A percentile compares a stretch with the other conserved stretches of the same genome.
phyloP scores from a whole-genome alignment of 2,329 filamentous ascomycete genomes.

The Fusarium praegraminearum region DNA sequence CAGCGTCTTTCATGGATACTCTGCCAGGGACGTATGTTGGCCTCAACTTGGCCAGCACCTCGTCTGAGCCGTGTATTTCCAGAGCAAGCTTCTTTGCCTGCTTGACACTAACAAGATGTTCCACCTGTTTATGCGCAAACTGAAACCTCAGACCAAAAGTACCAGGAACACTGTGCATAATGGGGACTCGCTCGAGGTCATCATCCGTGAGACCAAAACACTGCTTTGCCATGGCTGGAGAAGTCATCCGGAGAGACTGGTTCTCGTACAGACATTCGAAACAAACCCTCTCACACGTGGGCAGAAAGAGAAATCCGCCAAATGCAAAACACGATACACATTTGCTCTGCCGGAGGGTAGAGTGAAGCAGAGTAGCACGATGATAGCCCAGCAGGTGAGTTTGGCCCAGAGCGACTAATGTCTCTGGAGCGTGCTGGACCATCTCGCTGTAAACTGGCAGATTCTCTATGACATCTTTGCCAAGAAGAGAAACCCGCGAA shows the following conservation, averaged over 20 bases:
- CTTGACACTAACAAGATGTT: constrained; percentile 48
- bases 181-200: constrained; percentile 38
- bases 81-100: constrained; percentile 47
- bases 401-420: constrained; percentile 44
- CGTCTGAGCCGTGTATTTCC: constrained; percentile 43
- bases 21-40: constrained; percentile 22
- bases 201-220: constrained; percentile 43
- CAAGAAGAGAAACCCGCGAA: constrained; percentile 43
- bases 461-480: constrained; percentile 44
- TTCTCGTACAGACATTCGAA: constrained; percentile 48
- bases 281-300: constrained; percentile 51
- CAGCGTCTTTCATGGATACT: constrained; percentile 33
- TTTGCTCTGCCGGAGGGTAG: constrained; percentile 38
- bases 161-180: constrained; percentile 43
- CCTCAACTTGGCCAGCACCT: constrained; percentile 24
- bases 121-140: constrained; percentile 26
- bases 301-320: constrained; percentile 50
- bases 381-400: constrained; percentile 43
- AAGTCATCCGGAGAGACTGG: constrained; percentile 45
- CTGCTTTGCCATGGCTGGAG: constrained; percentile 35
- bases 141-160: constrained; percentile 39
- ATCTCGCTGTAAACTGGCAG: constrained; percentile 56
- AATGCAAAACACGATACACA: constrained; percentile 49
- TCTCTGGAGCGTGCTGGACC: constrained; percentile 55
- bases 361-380: constrained; percentile 39